phyloP scores from a whole-genome alignment of 352 stramenopile species.

The Globisporangium rhizosaccharum region DNA sequence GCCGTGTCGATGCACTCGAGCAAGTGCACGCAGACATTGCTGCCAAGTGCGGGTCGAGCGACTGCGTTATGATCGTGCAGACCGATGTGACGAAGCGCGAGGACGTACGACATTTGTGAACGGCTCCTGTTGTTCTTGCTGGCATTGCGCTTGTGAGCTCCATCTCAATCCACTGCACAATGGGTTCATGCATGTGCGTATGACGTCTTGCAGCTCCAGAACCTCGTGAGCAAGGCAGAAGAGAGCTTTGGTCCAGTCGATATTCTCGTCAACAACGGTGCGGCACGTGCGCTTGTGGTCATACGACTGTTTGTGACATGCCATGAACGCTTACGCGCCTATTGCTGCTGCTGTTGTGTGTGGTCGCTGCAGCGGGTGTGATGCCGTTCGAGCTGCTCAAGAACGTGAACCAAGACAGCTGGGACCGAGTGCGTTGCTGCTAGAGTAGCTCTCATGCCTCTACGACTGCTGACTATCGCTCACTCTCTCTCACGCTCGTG shows the following conservation, averaged over 20 bases:
- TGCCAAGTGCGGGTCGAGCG: slow-evolving; percentile 17
- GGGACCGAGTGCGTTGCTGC: slow-evolving; percentile 43
- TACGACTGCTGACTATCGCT: not conserved
- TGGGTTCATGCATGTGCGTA: not conserved
- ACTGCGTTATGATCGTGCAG: slow-evolving; percentile 33
- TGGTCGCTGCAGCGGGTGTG: slow-evolving; percentile 59
- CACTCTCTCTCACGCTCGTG: not conserved
- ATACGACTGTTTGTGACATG: not conserved
- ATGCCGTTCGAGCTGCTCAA: slow-evolving; percentile 92
- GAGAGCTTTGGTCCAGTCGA: slow-evolving; percentile 67
- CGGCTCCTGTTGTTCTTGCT: not conserved
- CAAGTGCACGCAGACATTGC: slow-evolving; percentile 31
- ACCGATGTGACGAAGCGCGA: slow-evolving; percentile 71
- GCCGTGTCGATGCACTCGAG: slow-evolving; percentile 59
- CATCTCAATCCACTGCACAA: not conserved
- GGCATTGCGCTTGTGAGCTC: not conserved
- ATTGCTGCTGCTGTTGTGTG: not conserved
- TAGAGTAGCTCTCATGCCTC: not conserved
- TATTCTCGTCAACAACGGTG: slow-evolving; percentile 88
- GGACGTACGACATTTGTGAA: slow-evolving; percentile 20
- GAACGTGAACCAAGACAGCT: slow-evolving; percentile 89
- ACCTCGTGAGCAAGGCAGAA: slow-evolving; percentile 52
- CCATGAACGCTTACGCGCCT: not conserved
- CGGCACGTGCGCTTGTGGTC: not conserved
- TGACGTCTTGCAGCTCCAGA: slow-evolving; percentile 28